Evolutionary conservation across 2,329 filamentous ascomycete species (phyloP).

Genomic region (Penicillium sp.): DNA sequence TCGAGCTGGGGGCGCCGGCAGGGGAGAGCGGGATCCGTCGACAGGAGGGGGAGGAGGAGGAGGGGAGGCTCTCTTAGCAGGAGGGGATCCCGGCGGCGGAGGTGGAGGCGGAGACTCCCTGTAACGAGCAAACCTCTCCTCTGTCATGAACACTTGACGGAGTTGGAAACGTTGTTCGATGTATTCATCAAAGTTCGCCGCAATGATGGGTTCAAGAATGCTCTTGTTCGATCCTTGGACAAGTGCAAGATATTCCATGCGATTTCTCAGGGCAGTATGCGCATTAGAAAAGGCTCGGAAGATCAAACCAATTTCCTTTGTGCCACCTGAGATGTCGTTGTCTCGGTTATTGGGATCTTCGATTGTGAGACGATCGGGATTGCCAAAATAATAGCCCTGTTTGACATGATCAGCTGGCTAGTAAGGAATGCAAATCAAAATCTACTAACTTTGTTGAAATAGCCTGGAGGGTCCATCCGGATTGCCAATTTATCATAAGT

Average conservation of each 20-base stretch:
- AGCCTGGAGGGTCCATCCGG: constrained; percentile 69
- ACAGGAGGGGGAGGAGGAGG: constrained; percentile 14
- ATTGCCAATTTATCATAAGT: constrained; percentile 71
- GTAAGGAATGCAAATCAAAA: background rate
- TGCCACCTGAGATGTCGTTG: constrained; percentile 91
- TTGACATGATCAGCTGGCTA: constrained; percentile 30
- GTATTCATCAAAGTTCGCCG: constrained; percentile 77
- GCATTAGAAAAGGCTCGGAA: constrained; percentile 69
- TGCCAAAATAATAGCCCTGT: constrained; percentile 51
- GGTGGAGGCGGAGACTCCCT: constrained; percentile 27
- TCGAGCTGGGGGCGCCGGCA: background rate
- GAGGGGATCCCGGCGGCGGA: constrained; percentile 11
- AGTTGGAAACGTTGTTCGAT: constrained; percentile 66
- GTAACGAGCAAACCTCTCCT: constrained; percentile 37
- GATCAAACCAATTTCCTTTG: constrained; percentile 67
- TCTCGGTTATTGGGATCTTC: constrained; percentile 82
- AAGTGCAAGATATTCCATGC: constrained; percentile 49
- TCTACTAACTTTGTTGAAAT: constrained; percentile 68
- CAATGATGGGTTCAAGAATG: constrained; percentile 71
- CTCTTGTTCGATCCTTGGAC: constrained; percentile 42
- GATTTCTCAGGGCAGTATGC: constrained; percentile 56
- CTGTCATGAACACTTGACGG: constrained; percentile 51
- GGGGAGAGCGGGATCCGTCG: background rate
- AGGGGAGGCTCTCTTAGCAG: constrained; percentile 7
- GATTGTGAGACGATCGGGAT: constrained; percentile 72